These are phyloP conservation scores for Goffeauzyma gilvescens DNA, from an alignment of 768 basidiomycete genomes.

Conservation along the genomic window DNA sequence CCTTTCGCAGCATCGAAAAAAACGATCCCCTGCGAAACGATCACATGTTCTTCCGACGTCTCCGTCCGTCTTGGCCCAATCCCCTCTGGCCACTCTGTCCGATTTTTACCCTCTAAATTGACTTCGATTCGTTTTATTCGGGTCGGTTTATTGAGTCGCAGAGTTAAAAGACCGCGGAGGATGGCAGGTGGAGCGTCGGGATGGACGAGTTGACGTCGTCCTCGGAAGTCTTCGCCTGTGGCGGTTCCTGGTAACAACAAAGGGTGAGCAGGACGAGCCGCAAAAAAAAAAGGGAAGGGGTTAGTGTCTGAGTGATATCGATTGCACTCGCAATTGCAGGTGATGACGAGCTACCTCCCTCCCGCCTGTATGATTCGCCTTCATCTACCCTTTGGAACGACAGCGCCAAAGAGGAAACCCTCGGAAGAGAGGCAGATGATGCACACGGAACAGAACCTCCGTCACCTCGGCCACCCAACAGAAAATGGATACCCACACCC, in stretches of 20 bases:
- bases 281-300: neutral
- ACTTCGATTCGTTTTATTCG: slow-evolving; percentile 71
- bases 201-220: slow-evolving; percentile 22
- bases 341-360: too few relatives aligned
- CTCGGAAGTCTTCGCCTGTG: slow-evolving; percentile 31
- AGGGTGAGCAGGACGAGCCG: slow-evolving; percentile 16
- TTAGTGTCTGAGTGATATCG: neutral
- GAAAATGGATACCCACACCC: too few relatives aligned
- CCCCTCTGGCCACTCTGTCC: slow-evolving; percentile 71
- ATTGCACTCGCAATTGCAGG: too few relatives aligned
- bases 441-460: too few relatives aligned
- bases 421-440: too few relatives aligned
- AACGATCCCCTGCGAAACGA: slow-evolving; percentile 51
- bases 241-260: slow-evolving; percentile 26
- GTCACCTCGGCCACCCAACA: too few relatives aligned
- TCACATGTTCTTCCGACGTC: slow-evolving; percentile 53
- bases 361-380: too few relatives aligned
- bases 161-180: slow-evolving; percentile 47
- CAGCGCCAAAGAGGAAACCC: too few relatives aligned
- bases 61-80: slow-evolving; percentile 58
- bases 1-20: slow-evolving; percentile 42
- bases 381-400: too few relatives aligned
- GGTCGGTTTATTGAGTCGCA: slow-evolving; percentile 54
- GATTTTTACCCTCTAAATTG: slow-evolving; percentile 51
- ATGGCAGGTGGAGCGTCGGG: slow-evolving; percentile 40